Conservation (phyloP, 2,329 filamentous ascomycete genomes). For the Clathrospora elynae region DNA sequence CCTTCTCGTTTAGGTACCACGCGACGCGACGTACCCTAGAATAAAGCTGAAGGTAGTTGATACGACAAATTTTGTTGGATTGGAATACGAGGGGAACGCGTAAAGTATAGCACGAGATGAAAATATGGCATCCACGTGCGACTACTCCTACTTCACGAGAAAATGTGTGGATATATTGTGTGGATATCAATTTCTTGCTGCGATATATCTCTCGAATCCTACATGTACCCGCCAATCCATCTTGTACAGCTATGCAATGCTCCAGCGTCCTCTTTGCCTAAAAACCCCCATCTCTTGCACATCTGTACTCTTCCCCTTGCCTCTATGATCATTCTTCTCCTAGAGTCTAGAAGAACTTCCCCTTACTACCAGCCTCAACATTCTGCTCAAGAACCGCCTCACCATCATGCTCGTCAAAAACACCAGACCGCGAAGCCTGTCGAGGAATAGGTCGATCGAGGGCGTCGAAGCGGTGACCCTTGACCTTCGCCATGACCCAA, state of each 20-base stretch:
- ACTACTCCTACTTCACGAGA: no score
- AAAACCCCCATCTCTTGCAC: no score
- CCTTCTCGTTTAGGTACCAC: slow-evolving; percentile 9
- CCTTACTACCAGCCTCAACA: slow-evolving; percentile 31
- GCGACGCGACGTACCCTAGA: background rate
- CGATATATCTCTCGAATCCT: no score
- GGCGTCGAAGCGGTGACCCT: slow-evolving; percentile 68
- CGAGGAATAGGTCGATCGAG: slow-evolving; percentile 58
- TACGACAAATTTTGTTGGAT: background rate
- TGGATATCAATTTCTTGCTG: no score
- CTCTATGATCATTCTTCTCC: no score
- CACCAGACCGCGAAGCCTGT: slow-evolving; percentile 10
- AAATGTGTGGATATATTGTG: no score
- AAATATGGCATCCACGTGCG: no score
- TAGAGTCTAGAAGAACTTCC: slow-evolving; percentile 40
- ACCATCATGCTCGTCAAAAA: slow-evolving; percentile 33
- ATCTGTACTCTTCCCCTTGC: no score
- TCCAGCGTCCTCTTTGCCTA: slow-evolving; percentile 1
- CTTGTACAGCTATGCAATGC: no score
- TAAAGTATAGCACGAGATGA: no score
- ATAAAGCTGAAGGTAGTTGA: background rate
- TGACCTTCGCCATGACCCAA: slow-evolving; percentile 61
- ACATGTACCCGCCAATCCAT: no score
- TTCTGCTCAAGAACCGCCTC: slow-evolving; percentile 33
- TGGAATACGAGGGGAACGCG: background rate